Evolutionary conservation across 306 rosid genomes (phyloP).

Genomic region (Fragaria nilgerrensis): DNA sequence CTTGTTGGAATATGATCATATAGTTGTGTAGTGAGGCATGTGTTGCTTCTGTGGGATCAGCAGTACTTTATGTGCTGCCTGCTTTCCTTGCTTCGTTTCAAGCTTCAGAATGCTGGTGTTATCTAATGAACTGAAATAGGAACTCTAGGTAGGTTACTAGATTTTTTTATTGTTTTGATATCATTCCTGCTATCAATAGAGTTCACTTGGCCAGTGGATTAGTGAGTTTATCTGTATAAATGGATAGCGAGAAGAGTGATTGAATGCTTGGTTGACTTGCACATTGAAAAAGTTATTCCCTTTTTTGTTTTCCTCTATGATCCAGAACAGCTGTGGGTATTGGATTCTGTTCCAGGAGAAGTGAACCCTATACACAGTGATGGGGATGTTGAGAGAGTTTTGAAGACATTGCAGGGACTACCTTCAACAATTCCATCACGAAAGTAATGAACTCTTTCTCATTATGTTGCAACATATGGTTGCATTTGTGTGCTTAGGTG

Average conservation of each 20-base stretch:
- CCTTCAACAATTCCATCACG: slow-evolving; percentile 66
- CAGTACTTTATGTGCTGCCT: background rate
- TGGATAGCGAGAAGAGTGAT: background rate
- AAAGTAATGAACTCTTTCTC: slow-evolving; percentile 48
- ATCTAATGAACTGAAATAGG: background rate
- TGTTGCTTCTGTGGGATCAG: background rate
- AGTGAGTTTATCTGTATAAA: background rate
- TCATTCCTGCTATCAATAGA: background rate
- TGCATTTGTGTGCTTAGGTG: background rate
- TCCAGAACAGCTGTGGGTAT: slow-evolving; percentile 92
- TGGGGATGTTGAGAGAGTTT: slow-evolving; percentile 70
- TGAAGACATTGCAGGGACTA: slow-evolving; percentile 67
- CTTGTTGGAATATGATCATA: background rate
- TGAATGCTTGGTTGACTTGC: slow-evolving; percentile 18
- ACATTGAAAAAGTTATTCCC: slow-evolving; percentile 13
- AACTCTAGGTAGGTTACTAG: background rate
- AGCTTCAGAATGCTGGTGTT: background rate
- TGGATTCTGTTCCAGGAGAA: slow-evolving; percentile 87
- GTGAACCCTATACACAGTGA: slow-evolving; percentile 47
- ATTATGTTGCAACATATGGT: slow-evolving; percentile 10
- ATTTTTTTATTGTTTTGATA: background rate
- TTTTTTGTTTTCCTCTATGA: slow-evolving; percentile 23
- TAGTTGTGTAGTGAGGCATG: background rate
- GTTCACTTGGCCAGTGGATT: background rate
- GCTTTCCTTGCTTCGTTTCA: too few relatives aligned